Percentiles rank a stretch among this genome's conserved stretches.
Evolutionary conservation across 768 basidiomycete genomes (phyloP).

Genomic region (Chalciporus pseudorubinellus): DNA sequence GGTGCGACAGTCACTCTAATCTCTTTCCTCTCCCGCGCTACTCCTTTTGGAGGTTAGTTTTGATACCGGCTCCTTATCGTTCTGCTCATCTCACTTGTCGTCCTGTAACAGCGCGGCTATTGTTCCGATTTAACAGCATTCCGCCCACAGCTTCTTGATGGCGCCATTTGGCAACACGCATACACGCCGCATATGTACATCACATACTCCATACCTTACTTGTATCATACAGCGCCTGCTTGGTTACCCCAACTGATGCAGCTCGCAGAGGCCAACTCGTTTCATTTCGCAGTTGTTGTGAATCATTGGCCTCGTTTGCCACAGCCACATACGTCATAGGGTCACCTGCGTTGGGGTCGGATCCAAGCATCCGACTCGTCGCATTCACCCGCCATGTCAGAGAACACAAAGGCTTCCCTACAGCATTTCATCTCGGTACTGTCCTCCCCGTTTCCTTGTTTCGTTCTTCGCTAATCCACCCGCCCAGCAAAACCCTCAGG

Average conservation of each 20-base stretch:
- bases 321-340: constrained; percentile 27
- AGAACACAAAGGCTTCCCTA: constrained; percentile 31
- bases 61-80: neutral
- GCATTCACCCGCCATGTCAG: constrained; percentile 20
- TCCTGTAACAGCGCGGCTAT: constrained; percentile 8
- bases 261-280: neutral
- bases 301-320: constrained; percentile 1
- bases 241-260: constrained; percentile 4
- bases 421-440: constrained; percentile 44
- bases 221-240: constrained; percentile 25
- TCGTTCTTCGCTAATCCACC: neutral
- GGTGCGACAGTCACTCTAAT: constrained; percentile 7
- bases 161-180: constrained; percentile 7
- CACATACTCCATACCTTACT: constrained; percentile 20
- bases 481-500: constrained; percentile 33
- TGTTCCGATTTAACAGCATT: constrained; percentile 4
- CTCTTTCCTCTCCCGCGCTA: neutral
- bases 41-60: neutral
- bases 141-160: constrained; percentile 9
- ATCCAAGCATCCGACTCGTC: constrained; percentile 4
- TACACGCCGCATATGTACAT: constrained; percentile 28
- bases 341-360: neutral
- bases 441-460: constrained; percentile 8
- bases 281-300: neutral
- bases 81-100: constrained; percentile 22